phyloP scores from a whole-genome alignment of 2,329 filamentous ascomycete genomes.

The Aureobasidium musti region DNA sequence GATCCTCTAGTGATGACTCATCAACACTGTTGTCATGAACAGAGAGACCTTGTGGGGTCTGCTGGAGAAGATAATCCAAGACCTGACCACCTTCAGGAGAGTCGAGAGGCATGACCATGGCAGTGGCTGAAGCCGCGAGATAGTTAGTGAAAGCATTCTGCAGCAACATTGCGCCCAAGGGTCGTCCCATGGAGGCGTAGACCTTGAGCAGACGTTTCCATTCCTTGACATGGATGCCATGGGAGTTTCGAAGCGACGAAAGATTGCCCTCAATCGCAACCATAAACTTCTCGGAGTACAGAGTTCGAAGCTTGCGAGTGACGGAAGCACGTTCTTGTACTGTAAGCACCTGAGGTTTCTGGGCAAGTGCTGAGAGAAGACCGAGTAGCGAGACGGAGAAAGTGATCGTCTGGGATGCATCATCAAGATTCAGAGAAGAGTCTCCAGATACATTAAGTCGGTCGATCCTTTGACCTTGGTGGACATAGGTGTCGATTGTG shows the following conservation, averaged over 20 bases:
- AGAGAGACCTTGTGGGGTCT: neutral
- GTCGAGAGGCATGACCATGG: slow-evolving; percentile 66
- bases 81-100: slow-evolving; percentile 64
- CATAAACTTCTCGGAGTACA: slow-evolving; percentile 82
- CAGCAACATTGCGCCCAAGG: slow-evolving; percentile 86
- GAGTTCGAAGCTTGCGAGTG: slow-evolving; percentile 67
- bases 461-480: slow-evolving; percentile 18
- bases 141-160: slow-evolving; percentile 87
- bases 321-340: slow-evolving; percentile 71
- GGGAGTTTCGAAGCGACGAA: slow-evolving; percentile 83
- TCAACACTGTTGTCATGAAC: slow-evolving; percentile 6
- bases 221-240: slow-evolving; percentile 69
- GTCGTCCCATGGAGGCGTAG: slow-evolving; percentile 76
- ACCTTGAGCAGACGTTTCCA: slow-evolving; percentile 87
- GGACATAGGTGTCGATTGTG: slow-evolving; percentile 59
- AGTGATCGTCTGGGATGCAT: slow-evolving; percentile 58
- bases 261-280: slow-evolving; percentile 85
- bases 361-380: slow-evolving; percentile 80
- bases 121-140: slow-evolving; percentile 73
- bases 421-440: slow-evolving; percentile 51
- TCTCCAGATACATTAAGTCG: neutral
- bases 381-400: slow-evolving; percentile 84
- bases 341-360: slow-evolving; percentile 78
- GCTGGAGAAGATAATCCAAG: slow-evolving; percentile 59
- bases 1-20: slow-evolving; percentile 48